Evolutionary conservation across 176 grass and related monocot species (phyloP), one percentile per base, ranked within the genome.

Genomic region (Elymus sibiricus): DNA sequence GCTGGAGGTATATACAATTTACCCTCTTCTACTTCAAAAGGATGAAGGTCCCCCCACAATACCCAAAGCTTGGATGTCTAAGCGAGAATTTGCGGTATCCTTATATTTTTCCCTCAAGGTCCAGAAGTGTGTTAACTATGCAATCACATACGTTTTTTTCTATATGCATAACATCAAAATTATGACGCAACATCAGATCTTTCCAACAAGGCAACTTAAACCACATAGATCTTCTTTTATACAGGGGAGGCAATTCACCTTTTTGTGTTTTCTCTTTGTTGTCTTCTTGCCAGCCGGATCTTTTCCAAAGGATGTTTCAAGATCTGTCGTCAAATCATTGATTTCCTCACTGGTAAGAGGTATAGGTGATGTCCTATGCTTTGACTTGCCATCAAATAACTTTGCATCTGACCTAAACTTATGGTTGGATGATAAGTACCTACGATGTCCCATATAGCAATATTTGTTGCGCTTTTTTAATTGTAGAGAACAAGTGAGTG

Each of bases 401-500:
- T 83, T 25, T 40, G 14, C 22, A 72, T 28, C 15, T 40, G 3
- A 72, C n/a, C 67, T 19, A 72, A 72, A 59, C 17, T 3, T 40
- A 5, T 72, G 66, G 1, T 72, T 1, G 5, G 67, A 53, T 74
- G 59, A 16, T 74, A 83, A 74, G 37, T 60, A 74, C 21, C 49
- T 71, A 2, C 8, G 80, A 40, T 72, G 80, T 22, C 66, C 29
- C 80, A 72, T 59, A 51, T 59, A 83, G 8, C 53, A 49, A 1
- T 16, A 26, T 34, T 83, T 83, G 7, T 67, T 22, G 1, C 80
- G 66, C 34, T 83, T 59, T 58, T 82, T 82, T 14, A 82, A 21
- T 70, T 82, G 64, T 10, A 69, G 0, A 35, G n/a, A n/a, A n/a
- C n/a, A n/a, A n/a, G n/a, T n/a, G n/a, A n/a, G n/a, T n/a, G n/a